Conservation (phyloP, 1,284 basidiomycete genomes). For the Lignosus rhinocerotis region DNA sequence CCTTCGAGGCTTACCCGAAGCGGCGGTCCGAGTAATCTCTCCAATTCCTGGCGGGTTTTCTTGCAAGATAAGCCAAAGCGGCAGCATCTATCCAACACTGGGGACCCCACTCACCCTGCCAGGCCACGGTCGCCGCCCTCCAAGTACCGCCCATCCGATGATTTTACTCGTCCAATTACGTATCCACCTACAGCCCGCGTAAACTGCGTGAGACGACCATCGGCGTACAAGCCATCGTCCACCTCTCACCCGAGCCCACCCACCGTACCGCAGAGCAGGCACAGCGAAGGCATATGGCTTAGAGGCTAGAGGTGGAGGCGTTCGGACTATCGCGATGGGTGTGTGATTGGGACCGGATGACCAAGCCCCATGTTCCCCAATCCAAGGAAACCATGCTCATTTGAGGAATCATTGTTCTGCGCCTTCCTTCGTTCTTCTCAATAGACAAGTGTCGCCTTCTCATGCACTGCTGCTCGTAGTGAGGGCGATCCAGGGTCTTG, state of each 20-base stretch:
- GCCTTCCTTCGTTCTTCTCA: constrained; percentile 6
- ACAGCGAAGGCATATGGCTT: neutral
- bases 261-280: neutral
- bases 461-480: constrained; percentile 7
- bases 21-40: constrained; percentile 22
- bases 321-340: constrained; percentile 6
- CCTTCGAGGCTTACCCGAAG: constrained; percentile 18
- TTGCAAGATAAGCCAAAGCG: constrained; percentile 15
- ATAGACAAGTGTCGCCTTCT: neutral
- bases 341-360: neutral
- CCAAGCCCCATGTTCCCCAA: constrained; percentile 8
- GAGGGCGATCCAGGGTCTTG: constrained; percentile 15
- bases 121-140: constrained; percentile 15
- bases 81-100: constrained; percentile 9
- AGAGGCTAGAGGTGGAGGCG: neutral
- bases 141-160: constrained; percentile 15
- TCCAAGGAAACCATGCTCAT: constrained; percentile 8
- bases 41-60: constrained; percentile 13
- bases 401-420: constrained; percentile 22
- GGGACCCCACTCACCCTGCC: constrained; percentile 8
- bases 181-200: constrained; percentile 9
- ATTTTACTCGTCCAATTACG: constrained; percentile 20
- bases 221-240: neutral
- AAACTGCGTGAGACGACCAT: constrained; percentile 6
- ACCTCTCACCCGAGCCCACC: neutral